These are phyloP conservation scores for Cryptosporidium tyzzeri DNA, from an alignment of 169 alveolate species.

Conservation along the genomic window DNA sequence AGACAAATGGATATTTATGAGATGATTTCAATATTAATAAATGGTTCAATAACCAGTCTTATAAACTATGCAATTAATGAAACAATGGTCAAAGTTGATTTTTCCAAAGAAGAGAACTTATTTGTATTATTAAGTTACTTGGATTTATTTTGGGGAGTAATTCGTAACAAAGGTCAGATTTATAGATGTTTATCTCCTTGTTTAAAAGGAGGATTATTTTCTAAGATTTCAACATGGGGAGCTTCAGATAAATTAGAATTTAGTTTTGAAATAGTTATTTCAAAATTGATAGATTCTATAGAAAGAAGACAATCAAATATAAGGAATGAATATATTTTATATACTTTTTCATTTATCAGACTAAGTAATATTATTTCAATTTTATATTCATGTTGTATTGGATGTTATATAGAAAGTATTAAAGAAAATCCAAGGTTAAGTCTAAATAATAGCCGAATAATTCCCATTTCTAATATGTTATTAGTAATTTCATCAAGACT, in stretches of 20 bases:
- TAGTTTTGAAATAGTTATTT: background rate
- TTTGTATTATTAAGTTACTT: conserved; percentile 2
- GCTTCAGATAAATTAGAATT: conserved; percentile 35
- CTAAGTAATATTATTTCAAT: conserved; percentile 48
- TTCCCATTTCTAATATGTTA: conserved; percentile 12
- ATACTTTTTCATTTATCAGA: conserved; percentile 32
- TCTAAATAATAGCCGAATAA: conserved; percentile 11
- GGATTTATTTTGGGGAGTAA: conserved; percentile 47
- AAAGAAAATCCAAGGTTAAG: conserved; percentile 8
- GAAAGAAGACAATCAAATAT: conserved; percentile 9
- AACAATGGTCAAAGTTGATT: background rate
- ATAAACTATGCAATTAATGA: background rate
- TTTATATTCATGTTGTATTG: conserved; percentile 44
- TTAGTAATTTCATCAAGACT: conserved; percentile 21
- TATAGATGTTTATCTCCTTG: conserved; percentile 50
- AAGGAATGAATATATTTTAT: background rate
- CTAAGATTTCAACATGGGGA: conserved; percentile 14
- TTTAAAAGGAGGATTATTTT: conserved; percentile 4
- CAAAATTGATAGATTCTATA: background rate
- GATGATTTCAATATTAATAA: conserved; percentile 1
- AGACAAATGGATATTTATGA: conserved; percentile 72
- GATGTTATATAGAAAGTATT: conserved; percentile 15
- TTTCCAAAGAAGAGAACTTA: background rate
- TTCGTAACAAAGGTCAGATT: conserved; percentile 42
- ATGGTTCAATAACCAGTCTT: conserved; percentile 8